Percentiles rank a stretch among this genome's conserved stretches.
Conservation (phyloP, 1,284 basidiomycete genomes). For the Microbotryum silenes-acaulis region DNA sequence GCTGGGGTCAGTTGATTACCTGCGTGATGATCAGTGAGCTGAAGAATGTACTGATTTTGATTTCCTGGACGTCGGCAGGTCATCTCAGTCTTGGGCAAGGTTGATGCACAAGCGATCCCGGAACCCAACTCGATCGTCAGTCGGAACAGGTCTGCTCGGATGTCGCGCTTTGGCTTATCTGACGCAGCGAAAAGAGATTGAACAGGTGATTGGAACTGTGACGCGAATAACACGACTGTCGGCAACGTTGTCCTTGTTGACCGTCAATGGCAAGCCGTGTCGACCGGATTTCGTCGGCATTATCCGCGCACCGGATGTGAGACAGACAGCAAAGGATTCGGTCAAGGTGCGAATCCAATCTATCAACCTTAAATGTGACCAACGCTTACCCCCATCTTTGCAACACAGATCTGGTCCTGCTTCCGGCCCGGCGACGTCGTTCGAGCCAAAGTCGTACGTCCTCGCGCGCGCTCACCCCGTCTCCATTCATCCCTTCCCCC, state of each 20-base stretch:
- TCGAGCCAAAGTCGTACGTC: constrained; percentile 69
- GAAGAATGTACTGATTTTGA: too few relatives aligned
- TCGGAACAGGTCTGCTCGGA: constrained; percentile 52
- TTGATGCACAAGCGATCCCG: constrained; percentile 40
- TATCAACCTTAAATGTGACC: too few relatives aligned
- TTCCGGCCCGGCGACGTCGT: constrained; percentile 96
- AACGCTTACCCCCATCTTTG: constrained; percentile 76
- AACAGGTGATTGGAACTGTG: constrained; percentile 67
- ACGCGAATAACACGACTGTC: constrained; percentile 80
- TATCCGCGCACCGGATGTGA: constrained; percentile 83
- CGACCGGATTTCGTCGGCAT: constrained; percentile 85
- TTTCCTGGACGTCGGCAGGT: not conserved
- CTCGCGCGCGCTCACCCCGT: not conserved
- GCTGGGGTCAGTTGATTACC: constrained; percentile 54
- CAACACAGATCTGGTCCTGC: constrained; percentile 83
- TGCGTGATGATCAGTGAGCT: constrained; percentile 11
- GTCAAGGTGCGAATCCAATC: constrained; percentile 20
- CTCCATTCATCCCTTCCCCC: too few relatives aligned
- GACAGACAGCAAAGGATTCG: constrained; percentile 41
- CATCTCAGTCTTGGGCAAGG: constrained; percentile 40
- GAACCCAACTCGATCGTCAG: constrained; percentile 42
- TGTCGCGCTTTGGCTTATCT: constrained; percentile 57
- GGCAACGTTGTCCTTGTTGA: constrained; percentile 76
- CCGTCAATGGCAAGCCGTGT: constrained; percentile 83
- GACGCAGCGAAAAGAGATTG: constrained; percentile 52